phyloP scores from a whole-genome alignment of 805 yeast genomes.

The Candida dajiaensis region DNA sequence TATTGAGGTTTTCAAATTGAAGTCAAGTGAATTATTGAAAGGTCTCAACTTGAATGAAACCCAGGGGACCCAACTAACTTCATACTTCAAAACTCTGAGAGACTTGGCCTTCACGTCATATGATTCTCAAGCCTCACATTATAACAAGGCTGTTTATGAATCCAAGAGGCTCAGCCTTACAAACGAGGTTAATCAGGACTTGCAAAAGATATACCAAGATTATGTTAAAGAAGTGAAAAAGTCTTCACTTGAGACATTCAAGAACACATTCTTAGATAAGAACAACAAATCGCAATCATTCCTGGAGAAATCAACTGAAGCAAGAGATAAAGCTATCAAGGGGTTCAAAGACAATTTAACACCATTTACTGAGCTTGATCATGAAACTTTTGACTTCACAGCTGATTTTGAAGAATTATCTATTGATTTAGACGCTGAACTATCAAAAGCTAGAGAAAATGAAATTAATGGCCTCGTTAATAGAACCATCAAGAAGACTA shows the following conservation, averaged over 20 bases:
- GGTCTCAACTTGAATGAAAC: slow-evolving; percentile 12
- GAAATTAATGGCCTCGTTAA: slow-evolving; percentile 30
- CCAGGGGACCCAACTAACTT: slow-evolving; percentile 31
- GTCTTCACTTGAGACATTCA: slow-evolving; percentile 27
- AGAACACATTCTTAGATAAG: slow-evolving; percentile 21
- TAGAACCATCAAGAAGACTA: slow-evolving; percentile 42
- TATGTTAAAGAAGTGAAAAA: slow-evolving; percentile 35
- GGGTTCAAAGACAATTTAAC: slow-evolving; percentile 12
- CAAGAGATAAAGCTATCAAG: slow-evolving; percentile 22
- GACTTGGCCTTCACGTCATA: slow-evolving; percentile 43
- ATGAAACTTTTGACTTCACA: slow-evolving; percentile 23
- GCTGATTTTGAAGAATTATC: slow-evolving; percentile 29
- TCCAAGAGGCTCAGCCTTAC: slow-evolving; percentile 50
- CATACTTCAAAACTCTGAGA: slow-evolving; percentile 37
- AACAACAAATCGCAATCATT: slow-evolving; percentile 25
- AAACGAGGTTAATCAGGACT: slow-evolving; percentile 40
- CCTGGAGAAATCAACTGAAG: slow-evolving; percentile 26
- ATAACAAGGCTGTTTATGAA: slow-evolving; percentile 57
- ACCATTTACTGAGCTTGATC: slow-evolving; percentile 14
- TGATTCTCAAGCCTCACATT: slow-evolving; percentile 73
- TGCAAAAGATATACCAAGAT: slow-evolving; percentile 37
- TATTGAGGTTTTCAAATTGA: slow-evolving; percentile 18
- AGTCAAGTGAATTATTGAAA: slow-evolving; percentile 6
- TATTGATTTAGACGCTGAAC: slow-evolving; percentile 24
- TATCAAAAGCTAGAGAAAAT: slow-evolving; percentile 13